Conservation (phyloP, 2,329 filamentous ascomycete species). For the Ophiocordyceps polyrhachis-furcata region DNA sequence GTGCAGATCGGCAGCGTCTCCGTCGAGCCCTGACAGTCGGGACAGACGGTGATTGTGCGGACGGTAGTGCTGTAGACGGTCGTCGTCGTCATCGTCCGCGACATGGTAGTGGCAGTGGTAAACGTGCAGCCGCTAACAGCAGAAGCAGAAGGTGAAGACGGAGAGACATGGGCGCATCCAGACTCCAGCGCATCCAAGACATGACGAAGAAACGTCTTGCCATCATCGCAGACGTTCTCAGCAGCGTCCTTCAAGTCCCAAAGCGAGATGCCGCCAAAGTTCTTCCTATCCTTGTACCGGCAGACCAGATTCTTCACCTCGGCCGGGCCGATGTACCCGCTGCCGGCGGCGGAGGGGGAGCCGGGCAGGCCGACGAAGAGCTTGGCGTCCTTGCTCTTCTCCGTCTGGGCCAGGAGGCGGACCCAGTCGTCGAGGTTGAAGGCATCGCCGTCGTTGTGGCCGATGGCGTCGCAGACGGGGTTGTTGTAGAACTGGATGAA, state of each 20-base stretch:
- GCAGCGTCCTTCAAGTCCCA: constrained; percentile 22
- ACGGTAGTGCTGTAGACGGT: background rate
- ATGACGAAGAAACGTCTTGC: constrained; percentile 18
- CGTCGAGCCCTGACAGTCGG: background rate
- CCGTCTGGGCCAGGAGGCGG: constrained; percentile 12
- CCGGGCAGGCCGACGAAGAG: constrained; percentile 26
- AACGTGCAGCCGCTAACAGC: background rate
- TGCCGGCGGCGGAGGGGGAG: constrained; percentile 8
- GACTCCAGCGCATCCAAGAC: constrained; percentile 18
- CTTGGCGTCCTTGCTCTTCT: constrained; percentile 21
- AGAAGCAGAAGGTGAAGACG: background rate
- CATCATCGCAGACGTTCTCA: constrained; percentile 10
- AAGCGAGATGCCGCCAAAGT: constrained; percentile 27
- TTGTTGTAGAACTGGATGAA: constrained; percentile 34
- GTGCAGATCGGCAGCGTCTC: background rate
- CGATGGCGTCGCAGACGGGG: constrained; percentile 16
- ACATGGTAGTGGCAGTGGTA: background rate
- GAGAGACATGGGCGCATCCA: constrained; percentile 12
- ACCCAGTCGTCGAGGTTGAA: constrained; percentile 28
- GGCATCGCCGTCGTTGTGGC: constrained; percentile 9
- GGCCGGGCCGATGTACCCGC: constrained; percentile 16
- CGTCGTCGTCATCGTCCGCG: background rate
- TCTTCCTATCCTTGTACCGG: constrained; percentile 13
- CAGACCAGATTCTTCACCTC: constrained; percentile 20
- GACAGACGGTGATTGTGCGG: background rate